phyloP scores from a whole-genome alignment of 257 asterid species.

The Solanum appendiculatum region DNA sequence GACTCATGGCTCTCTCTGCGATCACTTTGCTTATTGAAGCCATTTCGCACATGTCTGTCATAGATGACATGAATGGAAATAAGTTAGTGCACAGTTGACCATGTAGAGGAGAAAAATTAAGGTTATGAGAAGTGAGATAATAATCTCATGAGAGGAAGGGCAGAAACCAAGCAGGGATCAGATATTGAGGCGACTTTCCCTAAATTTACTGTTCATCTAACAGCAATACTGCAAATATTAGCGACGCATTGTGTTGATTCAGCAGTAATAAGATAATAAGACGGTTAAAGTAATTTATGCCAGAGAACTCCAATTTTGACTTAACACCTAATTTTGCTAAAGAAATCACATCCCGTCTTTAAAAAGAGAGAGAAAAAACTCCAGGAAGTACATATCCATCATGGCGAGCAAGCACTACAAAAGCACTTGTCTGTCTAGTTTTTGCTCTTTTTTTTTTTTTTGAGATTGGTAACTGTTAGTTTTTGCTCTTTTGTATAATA shows the following conservation, averaged over 20 bases:
- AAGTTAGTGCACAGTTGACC: neutral
- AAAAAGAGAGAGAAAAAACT: neutral
- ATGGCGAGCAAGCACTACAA: neutral
- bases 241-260: neutral
- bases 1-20: conserved; percentile 8
- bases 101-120: neutral
- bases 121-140: neutral
- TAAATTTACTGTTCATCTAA: neutral
- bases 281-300: neutral
- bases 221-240: neutral
- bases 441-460: neutral
- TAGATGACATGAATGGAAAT: conserved; percentile 6
- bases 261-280: neutral
- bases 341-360: neutral
- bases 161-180: neutral
- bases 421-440: neutral
- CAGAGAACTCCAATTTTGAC: neutral
- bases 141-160: neutral
- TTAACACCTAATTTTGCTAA: neutral
- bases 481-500: neutral
- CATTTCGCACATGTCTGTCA: conserved; percentile 38
- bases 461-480: too few relatives aligned
- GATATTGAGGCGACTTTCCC: neutral
- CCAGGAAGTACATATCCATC: neutral
- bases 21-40: conserved; percentile 19